phyloP scores from a whole-genome alignment of 805 yeast genomes.

The Nakazawaea ishiwadae region DNA sequence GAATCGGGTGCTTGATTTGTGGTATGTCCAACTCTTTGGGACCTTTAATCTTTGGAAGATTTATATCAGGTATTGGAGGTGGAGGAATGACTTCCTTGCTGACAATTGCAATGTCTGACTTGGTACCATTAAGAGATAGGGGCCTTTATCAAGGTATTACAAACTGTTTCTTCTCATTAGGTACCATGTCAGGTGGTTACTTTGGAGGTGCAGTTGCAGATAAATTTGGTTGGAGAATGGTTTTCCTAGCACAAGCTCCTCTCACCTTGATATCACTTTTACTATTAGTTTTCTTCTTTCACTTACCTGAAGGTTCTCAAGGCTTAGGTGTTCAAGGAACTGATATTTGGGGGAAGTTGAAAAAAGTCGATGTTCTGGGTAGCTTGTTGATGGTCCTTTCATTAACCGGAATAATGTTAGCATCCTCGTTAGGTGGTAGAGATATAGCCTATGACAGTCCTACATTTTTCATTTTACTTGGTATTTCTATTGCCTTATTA shows the following conservation, averaged over 20 bases:
- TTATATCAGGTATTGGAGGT: constrained; percentile 88
- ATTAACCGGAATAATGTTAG: constrained; percentile 39
- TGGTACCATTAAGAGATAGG: constrained; percentile 74
- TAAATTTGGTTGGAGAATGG: constrained; percentile 59
- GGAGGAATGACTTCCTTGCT: constrained; percentile 78
- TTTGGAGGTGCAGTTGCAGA: constrained; percentile 57
- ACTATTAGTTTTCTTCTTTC: constrained; percentile 32
- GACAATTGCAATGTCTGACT: constrained; percentile 74
- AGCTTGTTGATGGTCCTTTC: constrained; percentile 40
- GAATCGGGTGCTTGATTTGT: constrained; percentile 54
- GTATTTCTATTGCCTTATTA: constrained; percentile 31
- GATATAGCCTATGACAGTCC: constrained; percentile 35
- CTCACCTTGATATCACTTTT: constrained; percentile 40
- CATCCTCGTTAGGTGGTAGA: constrained; percentile 51
- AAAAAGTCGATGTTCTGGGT: constrained; percentile 53
- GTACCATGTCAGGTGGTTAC: constrained; percentile 71
- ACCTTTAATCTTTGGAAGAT: constrained; percentile 49
- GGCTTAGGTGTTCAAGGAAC: constrained; percentile 22
- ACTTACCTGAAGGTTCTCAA: constrained; percentile 33
- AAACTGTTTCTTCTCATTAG: constrained; percentile 73
- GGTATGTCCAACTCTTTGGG: constrained; percentile 43
- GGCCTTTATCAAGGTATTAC: constrained; percentile 86
- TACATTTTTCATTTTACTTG: constrained; percentile 27
- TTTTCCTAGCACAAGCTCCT: constrained; percentile 53
- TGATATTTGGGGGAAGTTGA: constrained; percentile 41